Evolutionary conservation across 2,329 filamentous ascomycete genomes (phyloP).

Genomic region (Verticillium isaacii): DNA sequence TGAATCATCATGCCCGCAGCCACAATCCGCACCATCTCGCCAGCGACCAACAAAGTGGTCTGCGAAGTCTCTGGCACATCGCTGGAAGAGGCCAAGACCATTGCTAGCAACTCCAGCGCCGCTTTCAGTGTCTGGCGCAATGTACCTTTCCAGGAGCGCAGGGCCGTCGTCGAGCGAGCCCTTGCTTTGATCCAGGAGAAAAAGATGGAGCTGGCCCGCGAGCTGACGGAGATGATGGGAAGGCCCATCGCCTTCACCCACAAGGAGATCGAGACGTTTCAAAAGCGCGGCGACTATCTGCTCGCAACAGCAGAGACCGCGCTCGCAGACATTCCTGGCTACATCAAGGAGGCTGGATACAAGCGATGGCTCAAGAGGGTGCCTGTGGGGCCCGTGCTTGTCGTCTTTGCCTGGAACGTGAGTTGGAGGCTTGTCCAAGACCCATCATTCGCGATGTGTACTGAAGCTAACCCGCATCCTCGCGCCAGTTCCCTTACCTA

Average conservation of each 20-base stretch:
- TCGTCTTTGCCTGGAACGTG: constrained; percentile 71
- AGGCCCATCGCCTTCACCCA: constrained; percentile 63
- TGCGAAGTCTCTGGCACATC: constrained; percentile 57
- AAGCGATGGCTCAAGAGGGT: constrained; percentile 62
- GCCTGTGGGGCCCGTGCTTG: constrained; percentile 60
- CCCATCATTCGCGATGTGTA: background rate
- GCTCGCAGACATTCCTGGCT: constrained; percentile 56
- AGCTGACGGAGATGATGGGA: constrained; percentile 70
- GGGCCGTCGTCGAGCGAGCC: constrained; percentile 59
- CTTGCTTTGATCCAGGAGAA: constrained; percentile 32
- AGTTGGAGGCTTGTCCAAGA: constrained; percentile 23
- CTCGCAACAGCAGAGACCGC: constrained; percentile 58
- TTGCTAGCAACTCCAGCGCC: constrained; percentile 52
- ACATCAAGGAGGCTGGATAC: constrained; percentile 57
- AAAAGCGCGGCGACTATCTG: constrained; percentile 61
- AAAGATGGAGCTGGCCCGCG: constrained; percentile 58
- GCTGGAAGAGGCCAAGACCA: constrained; percentile 47
- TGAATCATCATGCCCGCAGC: background rate
- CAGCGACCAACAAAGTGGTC: constrained; percentile 61
- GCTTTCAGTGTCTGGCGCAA: constrained; percentile 60
- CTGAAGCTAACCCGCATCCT: background rate
- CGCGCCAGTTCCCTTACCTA: constrained; percentile 60
- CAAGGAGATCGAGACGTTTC: constrained; percentile 62
- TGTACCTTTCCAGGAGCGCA: constrained; percentile 48
- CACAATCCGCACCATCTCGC: constrained; percentile 54